Evolutionary conservation across 2,329 filamentous ascomycete genomes (phyloP).

Genomic region (Didymella arachidicola): DNA sequence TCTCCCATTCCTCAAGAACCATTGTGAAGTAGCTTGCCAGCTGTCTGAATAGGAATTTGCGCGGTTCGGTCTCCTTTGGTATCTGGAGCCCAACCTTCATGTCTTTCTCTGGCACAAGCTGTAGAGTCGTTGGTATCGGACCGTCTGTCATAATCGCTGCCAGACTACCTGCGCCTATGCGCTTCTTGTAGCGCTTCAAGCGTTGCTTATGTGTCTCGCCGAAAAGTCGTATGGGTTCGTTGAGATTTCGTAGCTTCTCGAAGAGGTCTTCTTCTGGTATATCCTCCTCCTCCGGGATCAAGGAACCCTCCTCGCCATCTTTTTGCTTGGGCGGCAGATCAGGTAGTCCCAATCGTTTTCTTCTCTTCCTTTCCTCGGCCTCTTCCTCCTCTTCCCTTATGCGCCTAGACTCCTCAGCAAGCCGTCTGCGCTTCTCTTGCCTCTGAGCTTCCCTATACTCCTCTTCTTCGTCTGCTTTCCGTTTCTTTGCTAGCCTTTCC

Average conservation of each 20-base stretch:
- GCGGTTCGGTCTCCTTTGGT: slow-evolving; percentile 69
- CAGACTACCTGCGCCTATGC: slow-evolving; percentile 57
- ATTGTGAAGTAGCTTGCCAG: slow-evolving; percentile 95
- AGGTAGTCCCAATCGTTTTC: slow-evolving; percentile 81
- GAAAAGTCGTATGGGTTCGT: slow-evolving; percentile 79
- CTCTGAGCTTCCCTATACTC: slow-evolving; percentile 71
- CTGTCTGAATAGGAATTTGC: slow-evolving; percentile 81
- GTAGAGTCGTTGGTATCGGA: slow-evolving; percentile 85
- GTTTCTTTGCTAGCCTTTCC: slow-evolving; percentile 76
- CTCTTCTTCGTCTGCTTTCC: slow-evolving; percentile 88
- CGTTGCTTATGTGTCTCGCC: slow-evolving; percentile 78
- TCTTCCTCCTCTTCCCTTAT: slow-evolving; percentile 76
- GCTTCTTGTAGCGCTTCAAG: slow-evolving; percentile 73
- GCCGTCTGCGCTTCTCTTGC: slow-evolving; percentile 80
- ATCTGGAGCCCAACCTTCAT: slow-evolving; percentile 78
- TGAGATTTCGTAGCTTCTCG: slow-evolving; percentile 71
- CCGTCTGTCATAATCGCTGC: slow-evolving; percentile 67
- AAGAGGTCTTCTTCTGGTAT: slow-evolving; percentile 75
- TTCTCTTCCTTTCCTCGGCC: slow-evolving; percentile 73
- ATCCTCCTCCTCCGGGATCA: slow-evolving; percentile 62
- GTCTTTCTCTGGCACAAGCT: slow-evolving; percentile 80
- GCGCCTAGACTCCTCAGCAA: slow-evolving; percentile 80
- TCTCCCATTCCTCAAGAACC: slow-evolving; percentile 88
- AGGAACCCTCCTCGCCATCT: slow-evolving; percentile 55
- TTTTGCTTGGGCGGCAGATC: slow-evolving; percentile 67